These are phyloP conservation scores for Irpex sp. DNA, from an alignment of 1,284 basidiomycete species.

Conservation along the genomic window DNA sequence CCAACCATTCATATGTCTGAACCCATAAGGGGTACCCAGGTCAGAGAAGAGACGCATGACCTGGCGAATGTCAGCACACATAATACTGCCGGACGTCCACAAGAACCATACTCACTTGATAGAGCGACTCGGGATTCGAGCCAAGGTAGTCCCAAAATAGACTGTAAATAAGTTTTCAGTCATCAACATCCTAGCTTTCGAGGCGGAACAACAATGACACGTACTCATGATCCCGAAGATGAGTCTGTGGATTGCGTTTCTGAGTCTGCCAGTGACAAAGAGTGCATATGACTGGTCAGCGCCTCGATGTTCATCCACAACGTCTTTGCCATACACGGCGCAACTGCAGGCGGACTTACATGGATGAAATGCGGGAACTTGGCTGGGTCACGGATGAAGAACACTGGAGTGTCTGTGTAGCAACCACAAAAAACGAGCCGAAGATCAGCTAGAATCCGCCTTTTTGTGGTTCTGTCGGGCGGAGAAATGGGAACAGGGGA, in stretches of 20 bases:
- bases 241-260: constrained; percentile 89
- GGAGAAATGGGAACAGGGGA: constrained; percentile 26
- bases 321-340: neutral
- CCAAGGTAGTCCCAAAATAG: constrained; percentile 70
- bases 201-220: constrained; percentile 13
- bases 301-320: neutral
- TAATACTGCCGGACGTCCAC: neutral
- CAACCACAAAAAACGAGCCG: neutral
- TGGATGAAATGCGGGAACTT: constrained; percentile 92
- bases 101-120: constrained; percentile 36
- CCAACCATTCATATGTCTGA: constrained; percentile 82
- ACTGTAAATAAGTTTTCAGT: constrained; percentile 22
- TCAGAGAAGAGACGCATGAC: constrained; percentile 87
- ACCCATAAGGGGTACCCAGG: constrained; percentile 86
- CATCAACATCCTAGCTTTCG: constrained; percentile 47
- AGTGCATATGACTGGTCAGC: neutral
- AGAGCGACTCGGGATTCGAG: constrained; percentile 87
- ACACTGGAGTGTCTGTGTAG: constrained; percentile 68
- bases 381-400: constrained; percentile 81
- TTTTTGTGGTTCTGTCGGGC: constrained; percentile 16
- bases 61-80: constrained; percentile 34
- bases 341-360: constrained; percentile 19
- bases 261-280: constrained; percentile 48
- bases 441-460: neutral
- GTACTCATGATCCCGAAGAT: constrained; percentile 61